Percentiles rank a stretch among this genome's conserved stretches.
phyloP scores from a whole-genome alignment of 257 asterid genomes.

The Solanum acaule region DNA sequence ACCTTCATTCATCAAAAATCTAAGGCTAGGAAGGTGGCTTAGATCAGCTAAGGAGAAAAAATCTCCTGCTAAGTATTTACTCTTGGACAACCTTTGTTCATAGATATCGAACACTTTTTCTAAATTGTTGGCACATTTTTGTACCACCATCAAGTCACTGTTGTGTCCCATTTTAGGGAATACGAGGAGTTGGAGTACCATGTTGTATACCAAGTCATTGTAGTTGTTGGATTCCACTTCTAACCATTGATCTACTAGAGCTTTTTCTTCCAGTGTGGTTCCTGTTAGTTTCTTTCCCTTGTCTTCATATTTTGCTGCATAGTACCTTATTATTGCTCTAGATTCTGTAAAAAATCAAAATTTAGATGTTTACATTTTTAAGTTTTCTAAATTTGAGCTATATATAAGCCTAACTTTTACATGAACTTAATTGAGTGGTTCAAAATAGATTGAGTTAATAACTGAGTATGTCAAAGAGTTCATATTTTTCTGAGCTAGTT shows the following conservation, averaged over 20 bases:
- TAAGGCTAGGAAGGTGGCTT: constrained; percentile 58
- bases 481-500: no score
- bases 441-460: not conserved
- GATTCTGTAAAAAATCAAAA: constrained; percentile 36
- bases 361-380: not conserved
- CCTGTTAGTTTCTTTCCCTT: constrained; percentile 54
- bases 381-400: not conserved
- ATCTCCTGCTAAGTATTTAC: constrained; percentile 66
- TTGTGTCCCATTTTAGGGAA: constrained; percentile 44
- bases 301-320: constrained; percentile 48
- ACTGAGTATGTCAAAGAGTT: no score
- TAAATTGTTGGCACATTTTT: constrained; percentile 34
- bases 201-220: constrained; percentile 44
- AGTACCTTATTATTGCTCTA: constrained; percentile 78
- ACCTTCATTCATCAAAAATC: constrained; percentile 47
- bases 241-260: constrained; percentile 82
- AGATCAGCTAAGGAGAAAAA: constrained; percentile 64
- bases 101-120: constrained; percentile 72
- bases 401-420: not conserved
- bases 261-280: constrained; percentile 55
- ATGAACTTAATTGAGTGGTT: not conserved
- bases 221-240: constrained; percentile 79
- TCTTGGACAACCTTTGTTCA: constrained; percentile 53
- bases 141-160: constrained; percentile 32
- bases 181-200: constrained; percentile 60